Conservation (phyloP, 1,284 basidiomycete species). For the Malassezia furfur region DNA sequence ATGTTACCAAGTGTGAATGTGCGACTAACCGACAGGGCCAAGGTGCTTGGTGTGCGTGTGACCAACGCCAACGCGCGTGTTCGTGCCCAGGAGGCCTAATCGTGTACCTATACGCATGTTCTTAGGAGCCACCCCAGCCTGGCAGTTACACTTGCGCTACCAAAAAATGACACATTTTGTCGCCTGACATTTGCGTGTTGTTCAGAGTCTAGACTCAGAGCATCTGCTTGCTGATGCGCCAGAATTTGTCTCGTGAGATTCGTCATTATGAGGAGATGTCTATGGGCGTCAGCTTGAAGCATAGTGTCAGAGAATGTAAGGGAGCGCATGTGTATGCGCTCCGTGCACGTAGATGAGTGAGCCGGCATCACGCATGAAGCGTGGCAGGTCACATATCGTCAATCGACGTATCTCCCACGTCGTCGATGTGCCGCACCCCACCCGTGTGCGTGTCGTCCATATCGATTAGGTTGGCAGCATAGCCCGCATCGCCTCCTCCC, state of each 20-base stretch:
- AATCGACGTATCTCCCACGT: too few relatives aligned
- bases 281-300: too few relatives aligned
- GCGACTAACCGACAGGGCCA: conserved; percentile 22
- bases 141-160: conserved; percentile 1
- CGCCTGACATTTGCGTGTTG: not conserved
- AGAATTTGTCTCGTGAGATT: too few relatives aligned
- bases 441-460: not conserved
- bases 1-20: not conserved
- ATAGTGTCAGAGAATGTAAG: too few relatives aligned
- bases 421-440: too few relatives aligned
- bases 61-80: conserved; percentile 90
- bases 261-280: too few relatives aligned
- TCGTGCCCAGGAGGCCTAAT: conserved; percentile 77
- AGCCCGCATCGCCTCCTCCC: not conserved
- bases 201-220: not conserved
- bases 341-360: too few relatives aligned
- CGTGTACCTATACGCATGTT: conserved; percentile 9
- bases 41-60: conserved; percentile 56
- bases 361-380: too few relatives aligned
- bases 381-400: too few relatives aligned
- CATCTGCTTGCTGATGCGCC: too few relatives aligned
- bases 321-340: too few relatives aligned
- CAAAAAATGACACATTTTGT: conserved; percentile 10
- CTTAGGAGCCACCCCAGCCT: conserved; percentile 4
- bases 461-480: not conserved